Evolutionary conservation across 495 filamentous ascomycete species (phyloP), one percentile per base, ranked within the genome.

Genomic region (Astrothelium subdiscretum): DNA sequence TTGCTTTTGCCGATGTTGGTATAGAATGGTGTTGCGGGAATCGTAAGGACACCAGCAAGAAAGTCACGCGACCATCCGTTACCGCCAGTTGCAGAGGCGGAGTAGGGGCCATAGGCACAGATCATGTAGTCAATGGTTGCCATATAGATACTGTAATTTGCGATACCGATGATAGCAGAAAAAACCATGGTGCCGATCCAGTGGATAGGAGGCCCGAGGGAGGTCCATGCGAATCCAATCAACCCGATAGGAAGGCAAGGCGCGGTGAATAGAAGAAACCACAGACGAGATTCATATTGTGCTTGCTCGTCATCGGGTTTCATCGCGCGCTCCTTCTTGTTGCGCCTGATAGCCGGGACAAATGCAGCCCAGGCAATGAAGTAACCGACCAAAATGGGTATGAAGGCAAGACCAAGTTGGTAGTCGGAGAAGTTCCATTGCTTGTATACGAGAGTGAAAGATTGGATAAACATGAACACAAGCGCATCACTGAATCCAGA

Each of bases 41-140:
- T 78, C 12, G 89, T 90, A 32, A 90, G 77, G 8, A 90, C 79
- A 77, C 90, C 90, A 60, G 90, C 90, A 12, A 95, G 75, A 75
- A 95, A 88, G 71, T 95, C 90, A 65, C 90, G 81, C 57, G 89
- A 77, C 81, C 80, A 87, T 62, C 84, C 86, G 66, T 89, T 89
- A 48, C 86, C 86, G 22, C 88, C 88, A 1, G 88, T 91, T 0
- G 88, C 88, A 0, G 87, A 90, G 3, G 88, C 86, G 29, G 86
- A 84, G 71, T 90, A 91, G 0, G 85, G 85, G 0, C 88, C 88
- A 69, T 92, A 91, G 1, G 86, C 81, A 44, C 81, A 84, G n/a
- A 91, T 83, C 88, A 90, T 91, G 74, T 92, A 92, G 66, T 92
- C 88, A 62, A 91, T 88, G 0, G 88, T 90, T 0, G 86, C 87